phyloP scores from a whole-genome alignment of 371 early-diverging fungal genomes.

The Batrachochytrium dendrobatidis region DNA sequence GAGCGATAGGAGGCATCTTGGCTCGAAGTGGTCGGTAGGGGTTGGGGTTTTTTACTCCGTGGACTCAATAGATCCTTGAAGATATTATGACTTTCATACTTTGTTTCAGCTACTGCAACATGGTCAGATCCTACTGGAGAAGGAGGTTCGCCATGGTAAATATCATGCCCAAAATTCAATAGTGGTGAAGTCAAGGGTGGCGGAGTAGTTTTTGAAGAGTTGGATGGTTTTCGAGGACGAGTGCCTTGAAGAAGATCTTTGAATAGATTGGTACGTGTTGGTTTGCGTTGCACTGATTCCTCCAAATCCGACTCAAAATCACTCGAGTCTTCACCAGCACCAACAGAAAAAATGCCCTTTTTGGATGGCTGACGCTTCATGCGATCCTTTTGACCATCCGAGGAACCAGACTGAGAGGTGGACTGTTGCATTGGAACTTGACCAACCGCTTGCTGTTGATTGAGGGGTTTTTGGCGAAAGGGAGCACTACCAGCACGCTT shows the following conservation, averaged over 20 bases:
- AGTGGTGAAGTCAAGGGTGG: slow-evolving; percentile 7
- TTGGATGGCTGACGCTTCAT: neutral
- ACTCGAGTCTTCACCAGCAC: slow-evolving; percentile 5
- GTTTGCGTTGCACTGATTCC: slow-evolving; percentile 6
- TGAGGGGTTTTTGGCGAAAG: neutral
- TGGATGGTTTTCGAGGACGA: slow-evolving; percentile 8
- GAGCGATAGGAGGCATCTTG: too few species aligned
- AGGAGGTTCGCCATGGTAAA: neutral
- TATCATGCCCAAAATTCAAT: neutral
- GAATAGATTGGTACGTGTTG: slow-evolving; percentile 13
- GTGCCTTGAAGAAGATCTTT: slow-evolving; percentile 18
- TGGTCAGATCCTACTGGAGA: slow-evolving; percentile 3
- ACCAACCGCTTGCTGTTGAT: neutral
- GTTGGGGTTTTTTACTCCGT: slow-evolving; percentile 4
- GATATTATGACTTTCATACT: slow-evolving; percentile 13
- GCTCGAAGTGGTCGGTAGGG: neutral
- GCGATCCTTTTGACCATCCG: neutral
- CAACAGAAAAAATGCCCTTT: neutral
- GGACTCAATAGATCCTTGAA: slow-evolving; percentile 28
- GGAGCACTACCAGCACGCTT: neutral
- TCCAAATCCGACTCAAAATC: slow-evolving; percentile 11
- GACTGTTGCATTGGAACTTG: neutral
- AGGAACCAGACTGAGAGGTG: neutral
- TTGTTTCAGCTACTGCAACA: slow-evolving; percentile 11
- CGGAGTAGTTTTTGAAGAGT: slow-evolving; percentile 8